Percentiles rank a stretch among this genome's conserved stretches.
Conservation (phyloP, 306 rosid genomes). For the Pachyrhizus erosus region DNA sequence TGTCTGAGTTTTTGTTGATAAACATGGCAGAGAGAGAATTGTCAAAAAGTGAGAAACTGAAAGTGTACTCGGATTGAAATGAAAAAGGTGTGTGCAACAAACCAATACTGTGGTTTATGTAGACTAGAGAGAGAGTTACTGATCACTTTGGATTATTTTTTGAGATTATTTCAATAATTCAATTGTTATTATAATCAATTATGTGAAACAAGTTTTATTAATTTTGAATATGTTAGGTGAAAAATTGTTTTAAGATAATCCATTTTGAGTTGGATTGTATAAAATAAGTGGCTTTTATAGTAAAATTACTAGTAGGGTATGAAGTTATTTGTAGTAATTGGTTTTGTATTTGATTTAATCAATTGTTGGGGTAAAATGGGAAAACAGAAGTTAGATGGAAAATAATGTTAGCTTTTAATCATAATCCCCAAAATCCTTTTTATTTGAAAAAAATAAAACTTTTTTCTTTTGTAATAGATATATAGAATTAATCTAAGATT, state of each 20-base stretch:
- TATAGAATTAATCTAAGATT: neutral
- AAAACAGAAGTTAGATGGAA: neutral
- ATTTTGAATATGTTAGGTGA: neutral
- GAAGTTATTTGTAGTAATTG: neutral
- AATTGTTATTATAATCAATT: neutral
- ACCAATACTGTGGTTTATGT: neutral
- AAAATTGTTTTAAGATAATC: neutral
- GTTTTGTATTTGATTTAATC: neutral
- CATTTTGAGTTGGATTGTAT: neutral
- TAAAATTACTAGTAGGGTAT: neutral
- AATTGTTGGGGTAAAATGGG: neutral
- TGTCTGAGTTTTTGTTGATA: conserved; percentile 26
- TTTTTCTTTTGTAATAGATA: too few relatives aligned
- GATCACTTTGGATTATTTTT: neutral
- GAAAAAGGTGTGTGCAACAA: neutral
- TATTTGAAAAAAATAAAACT: too few relatives aligned
- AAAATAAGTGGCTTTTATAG: too few relatives aligned
- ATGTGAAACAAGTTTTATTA: neutral
- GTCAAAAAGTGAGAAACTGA: neutral
- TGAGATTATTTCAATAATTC: neutral
- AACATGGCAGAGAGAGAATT: neutral
- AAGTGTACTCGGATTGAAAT: neutral
- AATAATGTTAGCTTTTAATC: neutral
- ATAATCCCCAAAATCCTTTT: too few relatives aligned
- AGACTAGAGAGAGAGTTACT: neutral